phyloP scores from a whole-genome alignment of 495 filamentous ascomycete genomes.

The Evernia prunastri region DNA sequence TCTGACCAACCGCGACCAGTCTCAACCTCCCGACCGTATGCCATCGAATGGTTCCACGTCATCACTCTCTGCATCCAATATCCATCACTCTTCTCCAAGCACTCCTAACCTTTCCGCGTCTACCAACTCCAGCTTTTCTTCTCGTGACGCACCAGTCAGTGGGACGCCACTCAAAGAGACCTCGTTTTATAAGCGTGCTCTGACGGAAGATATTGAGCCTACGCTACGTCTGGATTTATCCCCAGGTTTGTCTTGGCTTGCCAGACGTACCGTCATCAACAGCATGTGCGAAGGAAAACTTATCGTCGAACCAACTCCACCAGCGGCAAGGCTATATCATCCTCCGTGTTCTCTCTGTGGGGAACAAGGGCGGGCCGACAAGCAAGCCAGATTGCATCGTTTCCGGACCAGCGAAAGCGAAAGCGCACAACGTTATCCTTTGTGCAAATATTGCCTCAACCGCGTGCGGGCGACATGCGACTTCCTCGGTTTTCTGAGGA shows the following conservation, averaged over 20 bases:
- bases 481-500: conserved; percentile 81
- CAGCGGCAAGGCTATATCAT: conserved; percentile 49
- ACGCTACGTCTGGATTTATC: conserved; percentile 82
- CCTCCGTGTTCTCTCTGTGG: conserved; percentile 86
- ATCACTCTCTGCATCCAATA: conserved; percentile 38
- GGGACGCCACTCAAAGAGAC: conserved; percentile 70
- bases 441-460: conserved; percentile 79
- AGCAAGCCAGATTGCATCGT: conserved; percentile 72
- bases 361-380: conserved; percentile 62
- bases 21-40: conserved; percentile 19
- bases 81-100: conserved; percentile 34
- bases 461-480: conserved; percentile 85
- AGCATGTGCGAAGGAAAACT: conserved; percentile 81
- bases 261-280: conserved; percentile 71
- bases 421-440: conserved; percentile 76
- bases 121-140: conserved; percentile 26
- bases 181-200: conserved; percentile 82
- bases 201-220: conserved; percentile 90
- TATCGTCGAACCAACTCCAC: conserved; percentile 78
- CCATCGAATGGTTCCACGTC: conserved; percentile 40
- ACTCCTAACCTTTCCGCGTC: conserved; percentile 24
- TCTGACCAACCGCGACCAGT: conserved; percentile 30
- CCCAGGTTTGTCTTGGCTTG: conserved; percentile 88
- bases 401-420: conserved; percentile 83
- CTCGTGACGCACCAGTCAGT: conserved; percentile 28